phyloP scores from a whole-genome alignment of 257 asterid genomes.

The Forsythia suspensa region DNA sequence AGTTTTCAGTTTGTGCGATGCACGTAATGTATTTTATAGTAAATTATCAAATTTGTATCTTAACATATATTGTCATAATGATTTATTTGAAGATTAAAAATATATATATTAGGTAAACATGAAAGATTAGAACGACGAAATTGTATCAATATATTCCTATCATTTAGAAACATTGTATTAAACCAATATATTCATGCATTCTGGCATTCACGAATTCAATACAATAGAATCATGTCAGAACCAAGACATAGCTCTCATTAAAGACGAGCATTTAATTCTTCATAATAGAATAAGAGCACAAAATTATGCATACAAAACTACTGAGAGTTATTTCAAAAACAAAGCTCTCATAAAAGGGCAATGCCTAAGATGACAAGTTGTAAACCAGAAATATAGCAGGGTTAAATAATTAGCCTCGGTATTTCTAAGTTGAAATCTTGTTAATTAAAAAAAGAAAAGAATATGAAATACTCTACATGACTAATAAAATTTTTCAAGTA shows the following conservation, averaged over 20 bases:
- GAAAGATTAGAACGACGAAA: too few relatives aligned
- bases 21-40: too few relatives aligned
- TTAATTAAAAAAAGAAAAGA: not conserved
- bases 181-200: too few relatives aligned
- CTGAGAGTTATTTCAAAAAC: not conserved
- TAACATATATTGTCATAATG: too few relatives aligned
- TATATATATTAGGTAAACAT: too few relatives aligned
- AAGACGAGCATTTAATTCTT: not conserved
- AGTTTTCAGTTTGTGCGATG: too few relatives aligned
- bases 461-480: not conserved
- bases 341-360: not conserved
- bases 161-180: too few relatives aligned
- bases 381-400: not conserved
- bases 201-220: too few relatives aligned
- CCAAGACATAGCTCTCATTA: not conserved
- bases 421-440: conserved; percentile 10
- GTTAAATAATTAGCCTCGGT: not conserved
- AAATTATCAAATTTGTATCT: too few relatives aligned
- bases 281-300: not conserved
- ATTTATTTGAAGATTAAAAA: too few relatives aligned
- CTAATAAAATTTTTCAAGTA: not conserved
- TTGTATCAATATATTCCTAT: too few relatives aligned
- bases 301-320: not conserved
- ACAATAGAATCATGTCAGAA: too few relatives aligned
- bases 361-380: not conserved